A percentile compares a stretch with the other conserved stretches of the same genome.
phyloP scores from a whole-genome alignment of 805 yeast genomes.

The Yamadazyma scolyti region DNA sequence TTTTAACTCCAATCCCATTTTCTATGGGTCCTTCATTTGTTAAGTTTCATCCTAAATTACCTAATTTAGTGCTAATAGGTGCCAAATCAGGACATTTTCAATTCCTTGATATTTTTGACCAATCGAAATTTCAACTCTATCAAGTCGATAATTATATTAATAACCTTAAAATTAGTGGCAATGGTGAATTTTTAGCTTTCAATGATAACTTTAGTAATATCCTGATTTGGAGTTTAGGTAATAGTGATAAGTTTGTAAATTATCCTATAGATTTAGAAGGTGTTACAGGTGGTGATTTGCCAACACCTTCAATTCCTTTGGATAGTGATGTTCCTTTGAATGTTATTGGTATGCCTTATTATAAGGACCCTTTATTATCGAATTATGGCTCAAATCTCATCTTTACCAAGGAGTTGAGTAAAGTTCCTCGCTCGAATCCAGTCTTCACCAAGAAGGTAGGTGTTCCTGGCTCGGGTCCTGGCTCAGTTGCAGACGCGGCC shows the following conservation, averaged over 20 bases:
- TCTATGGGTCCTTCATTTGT: constrained; percentile 88
- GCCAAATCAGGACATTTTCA: constrained; percentile 81
- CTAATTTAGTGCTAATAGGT: constrained; percentile 71
- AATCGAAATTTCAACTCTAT: constrained; percentile 59
- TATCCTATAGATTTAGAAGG: constrained; percentile 31
- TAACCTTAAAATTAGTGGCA: constrained; percentile 52
- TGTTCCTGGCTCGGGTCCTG: too few species aligned
- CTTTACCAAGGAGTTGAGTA: constrained; percentile 59
- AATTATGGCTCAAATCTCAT: constrained; percentile 69
- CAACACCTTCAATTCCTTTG: constrained; percentile 39
- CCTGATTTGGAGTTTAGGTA: constrained; percentile 62
- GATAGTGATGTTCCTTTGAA: constrained; percentile 55
- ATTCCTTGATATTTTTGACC: constrained; percentile 78
- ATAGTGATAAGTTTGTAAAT: constrained; percentile 30
- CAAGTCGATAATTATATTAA: constrained; percentile 57
- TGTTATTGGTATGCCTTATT: constrained; percentile 82
- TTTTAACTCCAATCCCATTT: constrained; percentile 78
- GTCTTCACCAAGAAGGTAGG: too few species aligned
- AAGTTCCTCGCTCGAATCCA: too few species aligned
- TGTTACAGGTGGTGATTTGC: constrained; percentile 28
- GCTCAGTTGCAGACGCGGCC: too few species aligned
- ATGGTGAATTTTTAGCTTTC: constrained; percentile 77
- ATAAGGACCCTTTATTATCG: constrained; percentile 70
- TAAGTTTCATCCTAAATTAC: constrained; percentile 79
- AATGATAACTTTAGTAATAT: constrained; percentile 60